A percentile compares a stretch with the other conserved stretches of the same genome.
Conservation (phyloP, 2,329 filamentous ascomycete genomes). For the Ophiostoma ulmi region DNA sequence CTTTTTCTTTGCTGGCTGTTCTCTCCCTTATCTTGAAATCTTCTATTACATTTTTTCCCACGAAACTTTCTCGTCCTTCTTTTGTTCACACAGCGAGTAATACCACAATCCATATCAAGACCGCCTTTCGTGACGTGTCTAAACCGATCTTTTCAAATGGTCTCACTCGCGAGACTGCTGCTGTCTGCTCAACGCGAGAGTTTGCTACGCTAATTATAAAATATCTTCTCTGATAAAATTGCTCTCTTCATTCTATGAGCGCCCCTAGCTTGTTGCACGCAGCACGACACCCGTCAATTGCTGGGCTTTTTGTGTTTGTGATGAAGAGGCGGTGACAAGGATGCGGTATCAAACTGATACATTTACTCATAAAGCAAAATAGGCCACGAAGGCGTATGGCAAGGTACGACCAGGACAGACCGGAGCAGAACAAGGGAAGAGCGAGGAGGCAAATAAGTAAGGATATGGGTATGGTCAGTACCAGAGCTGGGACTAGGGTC, state of each 20-base stretch:
- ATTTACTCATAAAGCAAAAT: neutral
- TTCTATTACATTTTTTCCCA: neutral
- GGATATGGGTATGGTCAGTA: neutral
- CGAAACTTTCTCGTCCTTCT: neutral
- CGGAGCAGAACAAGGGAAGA: neutral
- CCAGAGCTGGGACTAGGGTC: slow-evolving; percentile 16
- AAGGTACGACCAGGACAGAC: slow-evolving; percentile 2
- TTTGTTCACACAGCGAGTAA: neutral
- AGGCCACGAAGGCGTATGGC: neutral
- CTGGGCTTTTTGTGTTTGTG: slow-evolving; percentile 4
- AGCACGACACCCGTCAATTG: slow-evolving; percentile 23
- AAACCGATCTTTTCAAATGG: neutral
- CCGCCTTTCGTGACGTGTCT: neutral
- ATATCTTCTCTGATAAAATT: too few species aligned
- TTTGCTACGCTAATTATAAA: neutral
- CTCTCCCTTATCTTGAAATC: neutral
- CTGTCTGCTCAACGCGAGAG: neutral
- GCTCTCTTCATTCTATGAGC: neutral
- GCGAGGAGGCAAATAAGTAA: neutral
- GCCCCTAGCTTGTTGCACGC: slow-evolving; percentile 15
- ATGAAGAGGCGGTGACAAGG: slow-evolving; percentile 2
- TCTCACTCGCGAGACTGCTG: neutral
- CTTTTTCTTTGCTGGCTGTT: neutral
- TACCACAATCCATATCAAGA: neutral
- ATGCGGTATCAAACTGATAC: neutral